Conservation (phyloP, 805 yeast genomes). For the Myxozyma neglecta region DNA sequence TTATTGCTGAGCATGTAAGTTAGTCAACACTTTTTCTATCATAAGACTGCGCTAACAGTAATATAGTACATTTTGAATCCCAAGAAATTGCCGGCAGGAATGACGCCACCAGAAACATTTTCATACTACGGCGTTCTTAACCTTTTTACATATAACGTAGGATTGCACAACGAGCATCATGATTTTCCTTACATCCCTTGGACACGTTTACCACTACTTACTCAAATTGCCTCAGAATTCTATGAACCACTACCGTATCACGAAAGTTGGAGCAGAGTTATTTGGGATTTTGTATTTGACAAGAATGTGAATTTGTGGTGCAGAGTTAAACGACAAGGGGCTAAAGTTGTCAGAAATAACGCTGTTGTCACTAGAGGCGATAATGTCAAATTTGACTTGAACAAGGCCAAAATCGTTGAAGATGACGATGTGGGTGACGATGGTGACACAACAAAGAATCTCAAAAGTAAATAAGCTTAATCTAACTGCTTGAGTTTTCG, state of each 20-base stretch:
- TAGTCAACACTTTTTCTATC: conserved; percentile 52
- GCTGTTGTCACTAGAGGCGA: neutral
- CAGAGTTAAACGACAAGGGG: conserved; percentile 65
- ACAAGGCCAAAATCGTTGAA: conserved; percentile 4
- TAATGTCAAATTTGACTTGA: neutral
- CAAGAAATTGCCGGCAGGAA: conserved; percentile 15
- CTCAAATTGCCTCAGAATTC: conserved; percentile 71
- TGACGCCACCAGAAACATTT: conserved; percentile 74
- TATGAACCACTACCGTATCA: conserved; percentile 78
- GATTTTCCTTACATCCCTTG: conserved; percentile 94
- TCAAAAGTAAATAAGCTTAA: neutral
- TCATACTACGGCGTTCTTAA: conserved; percentile 85
- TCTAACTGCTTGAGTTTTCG: no score
- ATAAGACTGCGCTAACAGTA: neutral
- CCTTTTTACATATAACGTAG: conserved; percentile 84
- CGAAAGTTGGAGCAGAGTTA: conserved; percentile 73
- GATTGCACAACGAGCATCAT: conserved; percentile 92
- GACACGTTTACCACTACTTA: conserved; percentile 69
- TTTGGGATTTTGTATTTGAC: conserved; percentile 67
- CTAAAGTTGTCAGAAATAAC: neutral
- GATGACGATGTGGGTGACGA: conserved; percentile 23
- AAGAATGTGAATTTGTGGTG: conserved; percentile 72
- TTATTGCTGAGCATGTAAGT: conserved; percentile 77
- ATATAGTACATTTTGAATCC: conserved; percentile 5
- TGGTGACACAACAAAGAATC: conserved; percentile 1